phyloP scores from a whole-genome alignment of 2,329 filamentous ascomycete genomes.

The Phyllosticta citrichinensis region DNA sequence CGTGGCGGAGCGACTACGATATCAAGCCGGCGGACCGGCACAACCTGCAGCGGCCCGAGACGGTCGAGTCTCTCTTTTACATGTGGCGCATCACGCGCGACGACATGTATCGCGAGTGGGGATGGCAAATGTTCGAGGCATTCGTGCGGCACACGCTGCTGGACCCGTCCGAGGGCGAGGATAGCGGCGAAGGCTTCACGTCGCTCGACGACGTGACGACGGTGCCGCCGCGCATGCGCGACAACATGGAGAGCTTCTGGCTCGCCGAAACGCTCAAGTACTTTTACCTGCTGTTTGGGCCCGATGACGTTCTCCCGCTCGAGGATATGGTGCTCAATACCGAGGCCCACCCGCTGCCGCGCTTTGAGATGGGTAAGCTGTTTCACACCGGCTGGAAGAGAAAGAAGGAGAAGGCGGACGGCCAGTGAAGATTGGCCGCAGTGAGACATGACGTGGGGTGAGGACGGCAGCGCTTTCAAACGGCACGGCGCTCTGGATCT shows the following conservation, averaged over 20 bases:
- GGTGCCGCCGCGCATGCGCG: conserved; percentile 58
- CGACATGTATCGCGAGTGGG: conserved; percentile 82
- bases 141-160: conserved; percentile 82
- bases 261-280: conserved; percentile 97
- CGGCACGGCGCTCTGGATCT: no score
- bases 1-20: conserved; percentile 68
- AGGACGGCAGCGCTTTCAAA: no score
- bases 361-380: conserved; percentile 66
- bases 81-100: conserved; percentile 98
- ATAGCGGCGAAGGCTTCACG: conserved; percentile 70
- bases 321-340: conserved; percentile 90
- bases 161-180: conserved; percentile 14
- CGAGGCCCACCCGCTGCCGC: conserved; percentile 82
- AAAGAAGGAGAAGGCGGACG: conserved; percentile 37
- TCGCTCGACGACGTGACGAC: conserved; percentile 65
- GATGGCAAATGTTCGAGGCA: conserved; percentile 95
- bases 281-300: conserved; percentile 88
- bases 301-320: conserved; percentile 70
- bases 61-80: conserved; percentile 91
- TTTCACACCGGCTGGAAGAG: conserved; percentile 76
- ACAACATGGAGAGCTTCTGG: conserved; percentile 99
- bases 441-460: no score
- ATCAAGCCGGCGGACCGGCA: conserved; percentile 78
- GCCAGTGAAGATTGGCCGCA: not conserved
- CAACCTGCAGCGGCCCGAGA: conserved; percentile 92